Base-by-base conservation (phyloP, 345 rosid genomes). In the Pugionium dolabratum region DNA sequence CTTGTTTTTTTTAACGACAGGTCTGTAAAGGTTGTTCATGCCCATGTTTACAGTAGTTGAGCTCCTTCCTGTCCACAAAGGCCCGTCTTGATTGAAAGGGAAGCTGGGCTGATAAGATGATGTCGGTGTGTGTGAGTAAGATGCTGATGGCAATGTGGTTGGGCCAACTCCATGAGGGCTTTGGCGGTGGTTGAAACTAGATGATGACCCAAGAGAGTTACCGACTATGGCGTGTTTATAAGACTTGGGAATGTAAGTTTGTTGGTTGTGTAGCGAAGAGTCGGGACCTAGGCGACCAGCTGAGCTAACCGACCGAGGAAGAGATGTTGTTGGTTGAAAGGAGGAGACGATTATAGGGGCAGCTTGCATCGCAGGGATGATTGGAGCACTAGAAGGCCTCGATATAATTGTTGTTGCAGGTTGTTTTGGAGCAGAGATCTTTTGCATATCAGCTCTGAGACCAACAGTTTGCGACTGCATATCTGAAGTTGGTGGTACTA, bases 301-400 rank as follows among this genome's bases (percentile, higher is more conserved):
- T 65, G 96, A 95, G 84, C 96, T 90, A 37, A 81, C 83, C 25
- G 97, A 86, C 37, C 94, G 90, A 41, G 94, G 78, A 56, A 94
- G 91, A 29, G 69, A 70, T 11, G 96, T 80, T 9, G 90, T 77
- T 10, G 89, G 57, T 61, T 84, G 92, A 76, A 80, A 83, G 76
- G 79, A 26, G 55, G 72, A 71, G 45, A 33, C 29, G 27, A 76
- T 76, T 32, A 73, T 77, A 61, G 89, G 84, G 54, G 85, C 67
- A 40, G 84, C 57, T 43, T 82, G 82, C 64, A 83, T 73, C 35
- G 73, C 86, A 57, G 90, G 96, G 51, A 79, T 76, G 43, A 90
- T 64, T 40, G 99, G 96, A 70, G 96, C 92, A 80, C 96, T 90
- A 43, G 91, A 86, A 44, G 97, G 96, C 84, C 99, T 90, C 32